These are phyloP conservation scores for Pulveroboletus sp. DNA, from an alignment of 768 basidiomycete genomes.

Conservation along the genomic window DNA sequence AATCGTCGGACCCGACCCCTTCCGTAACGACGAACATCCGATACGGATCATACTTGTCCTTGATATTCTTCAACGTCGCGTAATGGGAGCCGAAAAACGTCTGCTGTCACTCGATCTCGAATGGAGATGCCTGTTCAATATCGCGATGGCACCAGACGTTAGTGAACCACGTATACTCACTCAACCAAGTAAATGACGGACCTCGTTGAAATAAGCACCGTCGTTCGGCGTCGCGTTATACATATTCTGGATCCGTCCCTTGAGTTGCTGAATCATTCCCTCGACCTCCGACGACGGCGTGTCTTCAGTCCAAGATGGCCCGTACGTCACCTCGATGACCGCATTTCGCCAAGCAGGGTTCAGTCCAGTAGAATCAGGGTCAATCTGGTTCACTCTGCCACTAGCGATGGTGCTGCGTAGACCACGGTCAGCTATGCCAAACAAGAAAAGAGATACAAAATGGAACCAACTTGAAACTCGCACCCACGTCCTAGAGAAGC, in stretches of 20 bases:
- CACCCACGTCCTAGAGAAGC: constrained; percentile 4
- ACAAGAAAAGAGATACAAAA: no score
- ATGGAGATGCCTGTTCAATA: constrained; percentile 37
- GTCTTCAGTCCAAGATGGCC: constrained; percentile 19
- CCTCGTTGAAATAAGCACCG: constrained; percentile 49
- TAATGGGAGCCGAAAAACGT: constrained; percentile 48
- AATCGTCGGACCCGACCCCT: constrained; percentile 49
- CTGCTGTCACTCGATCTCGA: constrained; percentile 38
- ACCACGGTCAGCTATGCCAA: constrained; percentile 4
- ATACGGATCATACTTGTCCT: constrained; percentile 41
- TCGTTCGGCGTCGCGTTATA: constrained; percentile 29
- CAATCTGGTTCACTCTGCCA: constrained; percentile 35
- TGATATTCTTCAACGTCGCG: constrained; percentile 36
- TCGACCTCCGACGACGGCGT: constrained; percentile 11
- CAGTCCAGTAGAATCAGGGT: constrained; percentile 38
- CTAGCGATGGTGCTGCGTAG: constrained; percentile 39
- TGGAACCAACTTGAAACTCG: constrained; percentile 4
- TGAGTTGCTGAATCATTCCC: constrained; percentile 5
- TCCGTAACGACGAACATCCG: constrained; percentile 41
- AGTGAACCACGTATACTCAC: not conserved
- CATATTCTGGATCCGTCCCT: constrained; percentile 7
- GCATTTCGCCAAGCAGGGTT: constrained; percentile 48
- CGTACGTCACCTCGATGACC: constrained; percentile 10
- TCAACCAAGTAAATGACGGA: constrained; percentile 1
- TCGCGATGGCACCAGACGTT: not conserved